Evolutionary conservation across 352 stramenopile species (phyloP), one percentile per base, ranked within the genome.

Genomic region (Pythium sukuiense): DNA sequence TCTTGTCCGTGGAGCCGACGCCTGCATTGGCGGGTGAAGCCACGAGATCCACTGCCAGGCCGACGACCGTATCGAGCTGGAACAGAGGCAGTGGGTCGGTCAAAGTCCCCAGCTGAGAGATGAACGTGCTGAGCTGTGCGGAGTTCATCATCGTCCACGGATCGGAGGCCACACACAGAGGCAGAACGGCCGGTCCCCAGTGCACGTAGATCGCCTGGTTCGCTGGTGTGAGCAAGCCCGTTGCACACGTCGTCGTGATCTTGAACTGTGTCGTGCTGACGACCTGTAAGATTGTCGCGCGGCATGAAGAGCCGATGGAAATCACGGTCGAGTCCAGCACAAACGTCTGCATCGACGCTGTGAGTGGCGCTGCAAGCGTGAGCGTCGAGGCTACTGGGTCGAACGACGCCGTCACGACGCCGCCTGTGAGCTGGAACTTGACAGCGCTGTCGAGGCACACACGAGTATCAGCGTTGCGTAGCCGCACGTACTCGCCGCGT

Each of bases 361-460:
- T 76, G 2, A 93, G 57, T 7, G 69, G n/a, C 5, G 54, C 20
- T 9, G 77, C 78, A 3, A 92, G 61, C 6, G 79, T 90, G 14
- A 95, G 61, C 0, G 69, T 57, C 4, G 59, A 59, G 0, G 67
- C 68, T 13, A 26, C 37, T 5, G 37, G 37, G 45, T 72, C 49
- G 62, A 83, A 94, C 0, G 61, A 59, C 0, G 61, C 65, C 20
- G 70, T 76, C 0, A 69, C 73, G 12, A 90, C 66, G 43, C 61
- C 60, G 2, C 65, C 67, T 8, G 75, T 63, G n/a, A 92, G 59
- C 18, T 67, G 49, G 65, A 85, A 91, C 20, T 79, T 80, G 32
- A 87, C 62, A 20, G 65, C 76, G 0, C 67, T 72, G 57, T 92
- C 81, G 9, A 95, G 69, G 68, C 87, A 95, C 13, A 93, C 83